These are phyloP conservation scores for Solanum medicagineum DNA, from an alignment of 257 asterid species.

Conservation along the genomic window DNA sequence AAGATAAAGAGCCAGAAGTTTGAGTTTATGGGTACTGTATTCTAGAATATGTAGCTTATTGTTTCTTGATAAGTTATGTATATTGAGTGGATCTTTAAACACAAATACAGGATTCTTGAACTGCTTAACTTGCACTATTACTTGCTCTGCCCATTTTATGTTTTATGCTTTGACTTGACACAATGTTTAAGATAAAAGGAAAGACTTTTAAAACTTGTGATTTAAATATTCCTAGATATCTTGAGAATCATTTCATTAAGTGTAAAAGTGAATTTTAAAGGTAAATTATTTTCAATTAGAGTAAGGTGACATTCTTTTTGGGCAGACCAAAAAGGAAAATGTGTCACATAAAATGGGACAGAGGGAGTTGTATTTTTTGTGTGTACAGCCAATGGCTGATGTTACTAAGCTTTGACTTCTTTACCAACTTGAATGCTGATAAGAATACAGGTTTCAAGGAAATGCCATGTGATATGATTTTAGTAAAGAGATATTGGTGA, in stretches of 20 bases:
- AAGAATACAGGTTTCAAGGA: background rate
- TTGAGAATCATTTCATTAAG: too few relatives aligned
- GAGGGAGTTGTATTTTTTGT: background rate
- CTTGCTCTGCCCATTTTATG: background rate
- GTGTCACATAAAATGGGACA: too few relatives aligned
- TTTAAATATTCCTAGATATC: too few relatives aligned
- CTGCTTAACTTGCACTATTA: background rate
- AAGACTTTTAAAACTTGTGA: too few relatives aligned
- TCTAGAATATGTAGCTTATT: background rate
- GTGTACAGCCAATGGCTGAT: background rate
- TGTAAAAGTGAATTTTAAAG: too few relatives aligned
- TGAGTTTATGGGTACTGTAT: background rate
- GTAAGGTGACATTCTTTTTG: too few relatives aligned
- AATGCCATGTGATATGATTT: background rate
- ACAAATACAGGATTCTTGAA: background rate
- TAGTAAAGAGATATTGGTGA: background rate
- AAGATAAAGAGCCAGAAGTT: background rate
- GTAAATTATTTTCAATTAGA: too few relatives aligned
- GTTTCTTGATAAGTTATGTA: background rate
- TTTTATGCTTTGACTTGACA: too few relatives aligned
- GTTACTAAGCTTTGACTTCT: background rate
- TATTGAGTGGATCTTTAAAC: background rate
- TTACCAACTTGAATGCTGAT: background rate
- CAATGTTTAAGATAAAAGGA: too few relatives aligned
- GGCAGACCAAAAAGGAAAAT: too few relatives aligned